These are phyloP conservation scores for Coemansia biformis DNA, from an alignment of 192 early-diverging fungal genomes.

Conservation along the genomic window DNA sequence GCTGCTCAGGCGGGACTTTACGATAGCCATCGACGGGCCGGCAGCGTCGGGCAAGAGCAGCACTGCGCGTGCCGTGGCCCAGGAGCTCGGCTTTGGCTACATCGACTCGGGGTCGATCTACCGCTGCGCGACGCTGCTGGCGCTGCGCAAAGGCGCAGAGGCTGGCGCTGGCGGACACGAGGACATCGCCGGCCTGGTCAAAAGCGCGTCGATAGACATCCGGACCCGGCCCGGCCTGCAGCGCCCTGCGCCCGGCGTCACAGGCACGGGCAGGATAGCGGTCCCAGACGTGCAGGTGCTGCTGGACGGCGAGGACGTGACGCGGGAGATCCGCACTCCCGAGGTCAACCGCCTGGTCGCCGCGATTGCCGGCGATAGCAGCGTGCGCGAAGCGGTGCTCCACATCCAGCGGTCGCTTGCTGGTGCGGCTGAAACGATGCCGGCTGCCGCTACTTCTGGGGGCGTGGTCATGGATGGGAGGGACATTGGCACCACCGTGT, in stretches of 20 bases:
- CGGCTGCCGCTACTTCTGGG: conserved; percentile 3
- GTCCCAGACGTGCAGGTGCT: conserved; percentile 35
- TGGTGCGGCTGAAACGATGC: conserved; percentile 18
- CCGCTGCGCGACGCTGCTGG: conserved; percentile 41
- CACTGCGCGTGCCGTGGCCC: conserved; percentile 67
- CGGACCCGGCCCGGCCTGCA: conserved; percentile 17
- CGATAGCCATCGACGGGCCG: conserved; percentile 75
- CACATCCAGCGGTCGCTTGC: conserved; percentile 57
- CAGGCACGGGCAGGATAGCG: conserved; percentile 11
- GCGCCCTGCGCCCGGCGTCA: too few species aligned
- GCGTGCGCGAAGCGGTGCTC: conserved; percentile 53
- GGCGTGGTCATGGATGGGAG: conserved; percentile 84
- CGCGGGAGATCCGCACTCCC: conserved; percentile 54
- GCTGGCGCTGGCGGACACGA: conserved; percentile 3
- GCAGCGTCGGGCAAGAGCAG: conserved; percentile 79
- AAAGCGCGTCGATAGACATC: conserved; percentile 17
- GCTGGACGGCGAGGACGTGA: conserved; percentile 63
- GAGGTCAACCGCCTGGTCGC: conserved; percentile 56
- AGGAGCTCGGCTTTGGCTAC: conserved; percentile 62
- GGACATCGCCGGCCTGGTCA: conserved; percentile 35
- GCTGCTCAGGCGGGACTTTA: conserved; percentile 21
- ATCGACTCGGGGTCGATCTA: conserved; percentile 75
- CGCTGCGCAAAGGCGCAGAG: conserved; percentile 18
- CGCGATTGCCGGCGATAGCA: conserved; percentile 55
- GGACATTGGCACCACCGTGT: conserved; percentile 71